Percentiles rank a stretch among this genome's conserved stretches.
Conservation (phyloP, 202 grass and related monocot species). For the Panicum hallii region DNA sequence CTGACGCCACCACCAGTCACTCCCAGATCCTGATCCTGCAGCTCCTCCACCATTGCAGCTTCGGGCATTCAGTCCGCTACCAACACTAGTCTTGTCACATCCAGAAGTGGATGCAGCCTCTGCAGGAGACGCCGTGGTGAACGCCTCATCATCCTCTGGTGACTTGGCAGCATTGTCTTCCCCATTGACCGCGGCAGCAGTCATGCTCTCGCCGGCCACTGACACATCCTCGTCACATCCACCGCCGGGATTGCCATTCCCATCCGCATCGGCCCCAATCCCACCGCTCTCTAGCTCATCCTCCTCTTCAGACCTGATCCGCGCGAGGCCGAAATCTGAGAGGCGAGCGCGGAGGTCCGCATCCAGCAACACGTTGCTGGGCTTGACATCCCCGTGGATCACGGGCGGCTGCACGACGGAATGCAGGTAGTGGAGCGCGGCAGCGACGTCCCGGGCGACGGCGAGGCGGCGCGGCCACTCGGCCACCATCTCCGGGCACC, state of each 20-base stretch:
- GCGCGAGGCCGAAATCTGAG: conserved; percentile 89
- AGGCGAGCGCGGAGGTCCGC: conserved; percentile 73
- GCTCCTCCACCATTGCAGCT: conserved; percentile 59
- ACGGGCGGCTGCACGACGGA: conserved; percentile 76
- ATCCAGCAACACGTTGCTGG: conserved; percentile 95
- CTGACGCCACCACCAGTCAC: conserved; percentile 72
- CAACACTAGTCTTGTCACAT: conserved; percentile 56
- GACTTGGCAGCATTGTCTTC: conserved; percentile 72
- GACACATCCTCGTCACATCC: conserved; percentile 58
- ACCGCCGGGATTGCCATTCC: conserved; percentile 31
- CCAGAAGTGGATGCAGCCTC: conserved; percentile 50
- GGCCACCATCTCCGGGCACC: conserved; percentile 64
- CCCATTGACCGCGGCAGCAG: conserved; percentile 48
- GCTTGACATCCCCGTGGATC: conserved; percentile 94
- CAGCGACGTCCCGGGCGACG: conserved; percentile 79
- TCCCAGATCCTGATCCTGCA: conserved; percentile 52
- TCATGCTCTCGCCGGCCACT: conserved; percentile 42
- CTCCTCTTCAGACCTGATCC: conserved; percentile 64
- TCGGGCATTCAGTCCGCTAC: conserved; percentile 45
- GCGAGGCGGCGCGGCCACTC: conserved; percentile 71
- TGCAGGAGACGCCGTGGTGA: conserved; percentile 39
- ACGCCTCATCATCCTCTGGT: conserved; percentile 53
- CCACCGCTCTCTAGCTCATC: conserved; percentile 48
- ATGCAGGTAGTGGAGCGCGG: conserved; percentile 86
- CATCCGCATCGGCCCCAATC: conserved; percentile 32